Conservation (phyloP, 2,329 filamentous ascomycete genomes). For the Colletotrichum falcatum region DNA sequence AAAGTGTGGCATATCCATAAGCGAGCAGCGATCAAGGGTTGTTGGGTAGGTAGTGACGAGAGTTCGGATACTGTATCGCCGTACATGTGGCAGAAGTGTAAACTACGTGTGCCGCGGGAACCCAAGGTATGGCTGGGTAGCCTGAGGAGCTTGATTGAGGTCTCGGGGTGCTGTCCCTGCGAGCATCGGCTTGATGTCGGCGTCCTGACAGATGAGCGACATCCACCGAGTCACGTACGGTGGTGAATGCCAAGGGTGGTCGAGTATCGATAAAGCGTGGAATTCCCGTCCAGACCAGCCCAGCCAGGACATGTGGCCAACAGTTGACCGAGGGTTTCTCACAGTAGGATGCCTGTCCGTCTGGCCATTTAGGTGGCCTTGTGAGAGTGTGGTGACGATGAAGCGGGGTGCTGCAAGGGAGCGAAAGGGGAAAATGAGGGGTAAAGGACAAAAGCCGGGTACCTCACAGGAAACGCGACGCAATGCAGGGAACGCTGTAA, state of each 20-base stretch:
- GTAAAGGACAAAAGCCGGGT: background rate
- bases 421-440: slow-evolving; percentile 24
- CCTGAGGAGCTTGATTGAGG: slow-evolving; percentile 9
- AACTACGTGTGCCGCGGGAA: slow-evolving; percentile 7
- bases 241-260: slow-evolving; percentile 4
- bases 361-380: slow-evolving; percentile 15
- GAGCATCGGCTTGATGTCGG: slow-evolving; percentile 26
- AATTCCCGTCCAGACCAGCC: background rate
- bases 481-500: too few species aligned
- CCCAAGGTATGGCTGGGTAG: slow-evolving; percentile 6
- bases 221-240: slow-evolving; percentile 8
- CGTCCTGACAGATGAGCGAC: slow-evolving; percentile 20
- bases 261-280: slow-evolving; percentile 21
- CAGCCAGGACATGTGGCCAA: slow-evolving; percentile 15
- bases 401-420: slow-evolving; percentile 35
- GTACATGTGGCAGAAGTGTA: too few species aligned
- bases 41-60: background rate
- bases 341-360: slow-evolving; percentile 13
- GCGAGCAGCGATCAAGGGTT: slow-evolving; percentile 34
- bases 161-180: slow-evolving; percentile 27
- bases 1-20: slow-evolving; percentile 15
- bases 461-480: too few species aligned
- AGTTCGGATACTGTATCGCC: background rate
- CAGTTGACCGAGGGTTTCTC: slow-evolving; percentile 24
- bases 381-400: slow-evolving; percentile 31